Base-by-base conservation (phyloP, 768 basidiomycete genomes). In the Leccinum barrowsii region DNA sequence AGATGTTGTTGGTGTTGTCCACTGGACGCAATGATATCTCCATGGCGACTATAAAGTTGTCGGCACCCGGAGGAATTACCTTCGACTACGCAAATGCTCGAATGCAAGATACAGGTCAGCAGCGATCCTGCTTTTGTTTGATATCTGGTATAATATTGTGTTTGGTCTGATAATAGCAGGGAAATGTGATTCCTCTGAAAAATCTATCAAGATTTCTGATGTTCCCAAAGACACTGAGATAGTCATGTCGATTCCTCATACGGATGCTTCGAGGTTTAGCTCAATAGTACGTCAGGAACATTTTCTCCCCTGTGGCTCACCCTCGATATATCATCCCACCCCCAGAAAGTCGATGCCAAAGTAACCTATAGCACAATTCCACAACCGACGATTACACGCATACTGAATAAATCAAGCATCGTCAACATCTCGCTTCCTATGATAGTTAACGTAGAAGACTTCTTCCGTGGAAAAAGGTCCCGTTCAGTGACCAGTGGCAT, bases 371-470 rank as follows among this genome's bases (percentile, higher is more conserved):
- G 72, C 6, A 90, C 90, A 0, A 67, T 65, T 6, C 62, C 74
- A 1, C 82, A 88, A 58, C 80, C 85, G 1, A 73, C 73, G 3
- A 62, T 87, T 5, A 71, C 72, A 15, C 81, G 93, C 37, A 80
- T 72, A 5, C 70, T 92, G 26, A 77, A 75, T 40, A 76, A 83
- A 30, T 78, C 82, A 12, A 80, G 82, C 57, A 72, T 79, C 2
- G 77, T 95, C 4, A 78, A 81, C 13, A 85, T 88, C 7, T 80
- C 88, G 0, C 77, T 98, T 4, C 95, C 96, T 0, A 78, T 99
- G 47, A 84, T 89, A 3, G 90, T 98, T 58, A 97, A 95, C 58
- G 96, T 98, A 0, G 91, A 98, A 73, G 97, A 99, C 70, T 95
- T 93, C 73, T 98, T 98, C 78, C 85, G 96, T 21, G 88, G 89